Percentiles rank a stretch among this genome's conserved stretches.
phyloP scores from a whole-genome alignment of 495 filamentous ascomycete species.

The Gamarada debralockiae region DNA sequence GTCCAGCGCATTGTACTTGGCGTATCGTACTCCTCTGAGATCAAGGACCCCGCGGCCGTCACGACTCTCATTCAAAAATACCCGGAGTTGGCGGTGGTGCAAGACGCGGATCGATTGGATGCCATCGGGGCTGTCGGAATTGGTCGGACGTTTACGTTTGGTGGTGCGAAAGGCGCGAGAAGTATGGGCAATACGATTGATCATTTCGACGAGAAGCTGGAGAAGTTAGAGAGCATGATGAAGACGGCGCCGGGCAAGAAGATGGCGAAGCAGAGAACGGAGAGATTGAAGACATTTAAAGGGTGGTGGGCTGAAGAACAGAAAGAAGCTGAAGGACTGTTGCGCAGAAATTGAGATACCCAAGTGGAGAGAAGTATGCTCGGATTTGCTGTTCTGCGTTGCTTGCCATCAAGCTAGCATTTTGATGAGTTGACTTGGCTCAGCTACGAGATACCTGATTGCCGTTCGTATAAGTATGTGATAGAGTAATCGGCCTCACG shows the following conservation, averaged over 20 bases:
- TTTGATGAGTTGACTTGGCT: no score
- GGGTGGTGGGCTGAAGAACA: conserved; percentile 73
- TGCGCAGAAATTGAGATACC: conserved; percentile 20
- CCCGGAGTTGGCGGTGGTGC: conserved; percentile 79
- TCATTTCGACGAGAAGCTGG: conserved; percentile 79
- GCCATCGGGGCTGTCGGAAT: conserved; percentile 84
- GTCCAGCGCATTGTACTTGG: conserved; percentile 67
- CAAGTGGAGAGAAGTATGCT: neutral
- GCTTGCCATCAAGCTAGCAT: no score
- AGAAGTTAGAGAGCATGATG: conserved; percentile 72
- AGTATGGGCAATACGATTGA: conserved; percentile 59
- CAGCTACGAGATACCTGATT: no score
- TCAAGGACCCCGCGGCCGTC: conserved; percentile 49
- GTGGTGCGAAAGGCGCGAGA: conserved; percentile 45
- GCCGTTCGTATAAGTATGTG: no score
- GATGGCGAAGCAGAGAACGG: conserved; percentile 62
- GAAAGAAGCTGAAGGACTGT: conserved; percentile 21
- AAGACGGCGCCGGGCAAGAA: conserved; percentile 70
- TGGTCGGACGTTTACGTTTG: conserved; percentile 72
- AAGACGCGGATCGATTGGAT: conserved; percentile 88
- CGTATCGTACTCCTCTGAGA: conserved; percentile 77
- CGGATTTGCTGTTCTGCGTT: conserved; percentile 2
- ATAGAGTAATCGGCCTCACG: neutral
- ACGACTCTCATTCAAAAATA: conserved; percentile 39
- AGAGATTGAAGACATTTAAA: conserved; percentile 58